Percentiles rank a stretch among this genome's conserved stretches.
These are phyloP conservation scores for Scedosporium dehoogii DNA, from an alignment of 2,329 filamentous ascomycete genomes.

Conservation along the genomic window DNA sequence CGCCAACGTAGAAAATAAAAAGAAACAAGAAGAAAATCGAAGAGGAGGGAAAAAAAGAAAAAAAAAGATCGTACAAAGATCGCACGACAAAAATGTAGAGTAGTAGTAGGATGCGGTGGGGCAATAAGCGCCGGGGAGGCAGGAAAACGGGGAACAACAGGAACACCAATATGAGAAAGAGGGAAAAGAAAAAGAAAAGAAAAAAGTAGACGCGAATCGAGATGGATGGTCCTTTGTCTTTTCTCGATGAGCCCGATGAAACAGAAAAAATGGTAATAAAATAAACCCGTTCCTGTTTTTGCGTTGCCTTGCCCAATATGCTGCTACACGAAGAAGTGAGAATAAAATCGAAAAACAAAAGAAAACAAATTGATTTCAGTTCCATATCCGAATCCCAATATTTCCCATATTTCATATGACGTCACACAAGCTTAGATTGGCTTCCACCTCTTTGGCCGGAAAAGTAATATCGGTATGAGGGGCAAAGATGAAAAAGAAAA, in stretches of 20 bases:
- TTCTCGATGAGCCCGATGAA: neutral
- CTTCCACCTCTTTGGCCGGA: neutral
- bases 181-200: neutral
- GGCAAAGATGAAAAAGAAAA: neutral
- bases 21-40: too few relatives aligned
- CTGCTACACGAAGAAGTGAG: neutral
- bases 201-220: neutral
- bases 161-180: neutral
- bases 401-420: neutral
- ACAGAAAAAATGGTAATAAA: neutral
- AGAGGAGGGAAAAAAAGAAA: too few relatives aligned
- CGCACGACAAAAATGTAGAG: neutral
- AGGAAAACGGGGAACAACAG: neutral
- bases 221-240: neutral
- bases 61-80: too few relatives aligned
- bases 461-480: neutral
- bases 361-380: neutral
- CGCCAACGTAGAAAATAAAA: too few relatives aligned
- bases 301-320: neutral
- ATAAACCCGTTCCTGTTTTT: neutral
- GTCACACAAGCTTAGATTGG: neutral
- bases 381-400: neutral
- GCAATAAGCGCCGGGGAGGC: neutral
- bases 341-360: neutral
- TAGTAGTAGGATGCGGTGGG: neutral